Conservation (phyloP, 345 rosid genomes). For the Raphanus sativus region DNA sequence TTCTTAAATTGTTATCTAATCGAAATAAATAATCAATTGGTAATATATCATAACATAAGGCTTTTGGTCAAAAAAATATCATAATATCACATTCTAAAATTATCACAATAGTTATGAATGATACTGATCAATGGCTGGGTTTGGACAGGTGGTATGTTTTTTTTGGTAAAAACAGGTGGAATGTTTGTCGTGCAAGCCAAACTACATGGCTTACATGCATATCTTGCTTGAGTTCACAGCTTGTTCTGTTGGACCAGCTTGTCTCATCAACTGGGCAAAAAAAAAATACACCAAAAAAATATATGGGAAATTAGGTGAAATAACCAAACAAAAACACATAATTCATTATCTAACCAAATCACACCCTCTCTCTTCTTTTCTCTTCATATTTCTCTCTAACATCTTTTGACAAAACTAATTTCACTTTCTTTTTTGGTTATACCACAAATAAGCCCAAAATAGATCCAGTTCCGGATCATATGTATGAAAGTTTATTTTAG, state of each 20-base stretch:
- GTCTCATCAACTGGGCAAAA: slow-evolving; percentile 28
- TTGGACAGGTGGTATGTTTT: not conserved
- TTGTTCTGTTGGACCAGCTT: slow-evolving; percentile 34
- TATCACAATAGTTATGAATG: not conserved
- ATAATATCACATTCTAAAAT: too few relatives aligned
- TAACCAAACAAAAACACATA: too few relatives aligned
- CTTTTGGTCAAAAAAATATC: too few relatives aligned
- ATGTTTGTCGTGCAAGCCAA: slow-evolving; percentile 5
- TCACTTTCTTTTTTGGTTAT: too few relatives aligned
- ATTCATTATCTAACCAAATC: too few relatives aligned
- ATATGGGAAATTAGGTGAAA: too few relatives aligned
- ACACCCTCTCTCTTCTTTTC: too few relatives aligned
- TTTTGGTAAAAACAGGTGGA: not conserved
- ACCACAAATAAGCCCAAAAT: not conserved
- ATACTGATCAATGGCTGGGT: slow-evolving; percentile 5
- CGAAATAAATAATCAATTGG: not conserved
- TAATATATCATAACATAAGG: not conserved
- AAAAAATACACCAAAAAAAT: too few relatives aligned
- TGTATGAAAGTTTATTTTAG: not conserved
- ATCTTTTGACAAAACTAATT: too few relatives aligned
- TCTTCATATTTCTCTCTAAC: too few relatives aligned
- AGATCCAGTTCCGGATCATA: not conserved
- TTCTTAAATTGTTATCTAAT: not conserved
- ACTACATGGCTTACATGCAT: not conserved
- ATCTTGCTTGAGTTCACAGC: slow-evolving; percentile 29